Evolutionary conservation across 352 stramenopile genomes (phyloP), one percentile per base, ranked within the genome.

Genomic region (Phytophthora kernoviae): DNA sequence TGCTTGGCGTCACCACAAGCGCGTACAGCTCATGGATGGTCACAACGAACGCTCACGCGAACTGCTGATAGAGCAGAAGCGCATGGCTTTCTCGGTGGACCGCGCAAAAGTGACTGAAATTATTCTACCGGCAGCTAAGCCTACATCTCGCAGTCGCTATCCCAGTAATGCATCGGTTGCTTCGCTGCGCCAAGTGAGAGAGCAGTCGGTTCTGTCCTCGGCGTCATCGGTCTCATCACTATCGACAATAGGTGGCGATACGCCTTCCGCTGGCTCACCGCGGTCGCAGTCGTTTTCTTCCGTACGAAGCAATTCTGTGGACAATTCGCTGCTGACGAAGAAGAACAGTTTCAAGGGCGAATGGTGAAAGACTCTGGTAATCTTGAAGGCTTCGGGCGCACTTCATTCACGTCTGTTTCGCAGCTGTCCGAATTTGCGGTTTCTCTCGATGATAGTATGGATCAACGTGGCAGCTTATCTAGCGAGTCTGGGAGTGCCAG

Each of bases 1-100:
- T 1, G 85, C 83, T 2, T 96, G 87, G 87, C 81, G 87, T 9
- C 79, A 92, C 44, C 85, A 96, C 65, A 96, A 93, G 67, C 85
- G 85, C 18, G 77, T 96, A 32, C 81, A 92, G 40, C 79, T 95
- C 52, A 94, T 96, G 86, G 80, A 90, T 21, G 87, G 88, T 14
- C 88, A 96, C 69, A 94, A 94, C 6, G 78, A 86, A 26, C 73
- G 77, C 17, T 87, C 81, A 24, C 83, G 83, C 6, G 88, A 96
- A 59, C 58, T 94, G 20, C 45, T 96, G 43, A 77, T 96, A 9
- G 88, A 96, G 65, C 88, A 96, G 43, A 91, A 94, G 68, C 86
- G 86, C 34, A 87, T 95, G 70, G 82, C 86, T 2, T 93, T 96
- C 55, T 93, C 85, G 0, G 87, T 76, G 4, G 84, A 93, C 56